phyloP scores from a whole-genome alignment of 2,329 filamentous ascomycete species.

The Paecilomyces dactylethromorphus region DNA sequence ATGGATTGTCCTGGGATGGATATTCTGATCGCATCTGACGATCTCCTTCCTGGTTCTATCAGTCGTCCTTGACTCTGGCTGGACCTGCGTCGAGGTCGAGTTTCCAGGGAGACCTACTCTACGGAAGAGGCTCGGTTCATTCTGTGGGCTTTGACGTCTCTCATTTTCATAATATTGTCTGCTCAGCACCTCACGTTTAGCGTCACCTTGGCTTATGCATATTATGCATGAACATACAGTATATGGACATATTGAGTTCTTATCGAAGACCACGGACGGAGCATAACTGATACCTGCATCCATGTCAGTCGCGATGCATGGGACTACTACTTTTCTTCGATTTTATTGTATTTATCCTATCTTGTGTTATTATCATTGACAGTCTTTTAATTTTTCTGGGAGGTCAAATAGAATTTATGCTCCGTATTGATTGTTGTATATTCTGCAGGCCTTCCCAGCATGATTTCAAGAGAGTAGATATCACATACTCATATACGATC shows the following conservation, averaged over 20 bases:
- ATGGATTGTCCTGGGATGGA: constrained; percentile 63
- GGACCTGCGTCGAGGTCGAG: not conserved
- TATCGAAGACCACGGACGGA: not conserved
- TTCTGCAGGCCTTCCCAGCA: no score
- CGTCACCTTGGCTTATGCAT: not conserved
- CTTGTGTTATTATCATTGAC: not conserved
- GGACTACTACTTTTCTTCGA: not conserved
- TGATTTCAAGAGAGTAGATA: no score
- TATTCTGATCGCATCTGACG: constrained; percentile 39
- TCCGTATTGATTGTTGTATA: no score
- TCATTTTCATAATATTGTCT: not conserved
- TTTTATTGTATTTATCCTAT: not conserved
- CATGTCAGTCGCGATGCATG: not conserved
- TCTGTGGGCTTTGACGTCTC: not conserved
- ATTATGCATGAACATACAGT: not conserved
- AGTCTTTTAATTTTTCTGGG: not conserved
- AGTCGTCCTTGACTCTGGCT: not conserved
- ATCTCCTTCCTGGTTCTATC: not conserved
- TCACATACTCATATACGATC: no score
- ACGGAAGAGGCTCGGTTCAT: not conserved
- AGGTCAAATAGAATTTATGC: not conserved
- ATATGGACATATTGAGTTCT: not conserved
- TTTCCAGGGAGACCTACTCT: not conserved
- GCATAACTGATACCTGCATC: not conserved
- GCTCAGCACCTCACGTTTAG: not conserved